Evolutionary conservation across 768 basidiomycete genomes (phyloP).

Genomic region (Suillus hirtellus): DNA sequence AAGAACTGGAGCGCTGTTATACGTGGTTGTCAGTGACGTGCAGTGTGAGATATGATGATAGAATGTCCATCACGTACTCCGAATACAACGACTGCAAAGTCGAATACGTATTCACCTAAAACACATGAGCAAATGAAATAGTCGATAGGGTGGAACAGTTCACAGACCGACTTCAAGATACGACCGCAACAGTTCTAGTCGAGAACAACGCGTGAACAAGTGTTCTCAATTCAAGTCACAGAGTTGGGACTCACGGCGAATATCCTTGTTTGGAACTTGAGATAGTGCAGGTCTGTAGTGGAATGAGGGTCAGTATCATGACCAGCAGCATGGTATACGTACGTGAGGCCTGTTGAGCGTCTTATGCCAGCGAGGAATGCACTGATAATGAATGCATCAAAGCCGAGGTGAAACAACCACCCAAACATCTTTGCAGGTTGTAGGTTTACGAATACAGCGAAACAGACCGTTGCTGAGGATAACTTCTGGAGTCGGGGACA

Average conservation of each 20-base stretch:
- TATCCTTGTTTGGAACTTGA: slow-evolving; percentile 84
- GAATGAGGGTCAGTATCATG: background rate
- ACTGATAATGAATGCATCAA: slow-evolving; percentile 78
- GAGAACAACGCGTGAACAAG: slow-evolving; percentile 6
- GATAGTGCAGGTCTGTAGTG: slow-evolving; percentile 64
- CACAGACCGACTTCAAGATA: slow-evolving; percentile 79
- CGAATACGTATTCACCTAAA: slow-evolving; percentile 81
- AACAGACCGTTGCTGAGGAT: background rate
- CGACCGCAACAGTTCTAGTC: slow-evolving; percentile 64
- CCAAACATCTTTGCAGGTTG: slow-evolving; percentile 27
- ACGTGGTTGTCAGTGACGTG: slow-evolving; percentile 10
- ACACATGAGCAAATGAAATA: background rate
- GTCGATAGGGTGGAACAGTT: background rate
- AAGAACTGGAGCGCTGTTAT: slow-evolving; percentile 66
- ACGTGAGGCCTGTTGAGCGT: slow-evolving; percentile 86
- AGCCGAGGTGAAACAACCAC: slow-evolving; percentile 57
- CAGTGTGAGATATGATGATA: slow-evolving; percentile 4
- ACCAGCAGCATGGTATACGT: slow-evolving; percentile 30
- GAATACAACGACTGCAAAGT: slow-evolving; percentile 81
- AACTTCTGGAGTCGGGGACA: background rate
- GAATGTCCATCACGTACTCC: slow-evolving; percentile 50
- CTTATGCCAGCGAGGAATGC: slow-evolving; percentile 84
- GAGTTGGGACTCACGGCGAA: slow-evolving; percentile 63
- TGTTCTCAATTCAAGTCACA: background rate
- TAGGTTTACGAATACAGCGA: background rate